phyloP scores from a whole-genome alignment of 2,329 filamentous ascomycete species.

The Colletotrichum falcatum region DNA sequence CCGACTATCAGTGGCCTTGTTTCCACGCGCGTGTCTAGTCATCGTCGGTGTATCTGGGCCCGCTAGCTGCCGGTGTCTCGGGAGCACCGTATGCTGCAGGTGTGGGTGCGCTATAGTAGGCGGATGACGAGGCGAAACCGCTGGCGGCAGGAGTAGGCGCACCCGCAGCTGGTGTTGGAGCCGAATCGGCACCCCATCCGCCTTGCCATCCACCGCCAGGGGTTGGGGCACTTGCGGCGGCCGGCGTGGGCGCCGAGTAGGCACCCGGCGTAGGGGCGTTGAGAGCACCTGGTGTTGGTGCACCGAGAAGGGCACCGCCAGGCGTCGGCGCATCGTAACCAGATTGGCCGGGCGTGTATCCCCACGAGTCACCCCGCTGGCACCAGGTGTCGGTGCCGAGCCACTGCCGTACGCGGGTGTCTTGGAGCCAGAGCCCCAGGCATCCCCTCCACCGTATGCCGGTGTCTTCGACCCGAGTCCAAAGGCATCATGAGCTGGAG shows the following conservation, averaged over 20 bases:
- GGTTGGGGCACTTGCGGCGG: conserved; percentile 73
- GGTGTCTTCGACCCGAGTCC: conserved; percentile 76
- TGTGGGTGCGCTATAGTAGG: conserved; percentile 72
- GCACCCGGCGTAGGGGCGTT: conserved; percentile 80
- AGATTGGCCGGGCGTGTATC: conserved; percentile 65
- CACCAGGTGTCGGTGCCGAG: conserved; percentile 69
- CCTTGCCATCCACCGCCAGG: conserved; percentile 73
- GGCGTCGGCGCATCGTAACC: conserved; percentile 79
- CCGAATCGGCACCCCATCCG: conserved; percentile 71
- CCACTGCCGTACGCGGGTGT: conserved; percentile 79
- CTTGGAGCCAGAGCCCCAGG: conserved; percentile 77
- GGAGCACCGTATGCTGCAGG: conserved; percentile 70
- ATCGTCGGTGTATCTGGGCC: conserved; percentile 66
- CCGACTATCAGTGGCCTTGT: not conserved
- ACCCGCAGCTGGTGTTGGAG: conserved; percentile 72
- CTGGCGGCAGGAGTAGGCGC: conserved; percentile 78
- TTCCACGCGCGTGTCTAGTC: conserved; percentile 48
- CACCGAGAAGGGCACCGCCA: conserved; percentile 65
- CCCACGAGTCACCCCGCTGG: conserved; percentile 71
- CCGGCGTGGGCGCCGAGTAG: conserved; percentile 73
- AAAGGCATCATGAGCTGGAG: conserved; percentile 73
- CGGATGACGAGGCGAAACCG: conserved; percentile 59
- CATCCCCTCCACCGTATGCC: conserved; percentile 68
- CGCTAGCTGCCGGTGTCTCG: conserved; percentile 72
- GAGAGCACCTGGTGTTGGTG: conserved; percentile 71